Conservation (phyloP, 768 basidiomycete genomes). For the Boletus sp. region DNA sequence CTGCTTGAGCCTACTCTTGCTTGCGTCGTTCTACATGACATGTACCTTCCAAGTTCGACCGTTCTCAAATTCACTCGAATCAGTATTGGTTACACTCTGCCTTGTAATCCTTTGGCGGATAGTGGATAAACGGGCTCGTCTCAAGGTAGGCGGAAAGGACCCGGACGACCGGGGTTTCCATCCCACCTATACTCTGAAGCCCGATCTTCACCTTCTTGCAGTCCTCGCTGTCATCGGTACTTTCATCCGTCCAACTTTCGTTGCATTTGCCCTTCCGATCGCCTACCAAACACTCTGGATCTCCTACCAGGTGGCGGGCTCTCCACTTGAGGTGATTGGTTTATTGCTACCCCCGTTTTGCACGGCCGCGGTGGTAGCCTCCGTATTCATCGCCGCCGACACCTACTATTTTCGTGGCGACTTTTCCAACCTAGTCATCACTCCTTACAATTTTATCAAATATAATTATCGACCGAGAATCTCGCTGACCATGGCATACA, state of each 20-base stretch:
- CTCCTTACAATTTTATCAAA: constrained; percentile 38
- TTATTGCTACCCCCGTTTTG: constrained; percentile 20
- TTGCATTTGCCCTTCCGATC: no score
- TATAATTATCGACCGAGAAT: constrained; percentile 38
- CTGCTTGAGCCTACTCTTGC: constrained; percentile 29
- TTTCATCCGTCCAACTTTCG: no score
- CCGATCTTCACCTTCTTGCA: neutral
- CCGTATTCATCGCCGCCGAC: constrained; percentile 27
- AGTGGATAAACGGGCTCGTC: neutral
- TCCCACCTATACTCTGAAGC: neutral
- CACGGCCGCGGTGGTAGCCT: constrained; percentile 15
- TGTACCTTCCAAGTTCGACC: no score
- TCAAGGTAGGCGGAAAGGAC: neutral
- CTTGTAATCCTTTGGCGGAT: constrained; percentile 15
- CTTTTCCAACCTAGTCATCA: constrained; percentile 22
- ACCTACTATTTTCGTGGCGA: constrained; percentile 32
- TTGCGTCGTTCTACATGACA: constrained; percentile 27
- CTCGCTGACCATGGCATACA: constrained; percentile 39
- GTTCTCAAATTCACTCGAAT: no score
- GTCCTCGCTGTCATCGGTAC: no score
- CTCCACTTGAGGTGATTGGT: neutral
- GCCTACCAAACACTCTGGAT: no score
- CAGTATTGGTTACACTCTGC: no score
- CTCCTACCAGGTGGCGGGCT: constrained; percentile 8
- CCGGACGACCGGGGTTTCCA: neutral